Conservation (phyloP, 805 yeast genomes). For the Ascoidea asiatica region DNA sequence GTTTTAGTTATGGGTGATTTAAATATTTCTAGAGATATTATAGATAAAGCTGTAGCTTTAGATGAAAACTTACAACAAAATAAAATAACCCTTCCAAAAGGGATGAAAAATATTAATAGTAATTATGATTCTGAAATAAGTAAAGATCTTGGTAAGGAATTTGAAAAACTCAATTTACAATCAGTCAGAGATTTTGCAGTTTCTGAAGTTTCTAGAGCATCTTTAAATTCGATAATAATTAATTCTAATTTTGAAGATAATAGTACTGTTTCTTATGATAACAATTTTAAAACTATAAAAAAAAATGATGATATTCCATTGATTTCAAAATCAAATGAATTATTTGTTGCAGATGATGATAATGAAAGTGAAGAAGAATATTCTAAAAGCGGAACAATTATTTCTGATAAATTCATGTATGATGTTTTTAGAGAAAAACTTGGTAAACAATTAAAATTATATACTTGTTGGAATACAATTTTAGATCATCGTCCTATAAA, state of each 20-base stretch:
- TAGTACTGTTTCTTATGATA: slow-evolving; percentile 7
- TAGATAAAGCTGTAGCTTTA: slow-evolving; percentile 69
- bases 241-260: slow-evolving; percentile 19
- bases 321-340: neutral
- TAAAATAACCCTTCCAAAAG: slow-evolving; percentile 16
- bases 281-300: too few species aligned
- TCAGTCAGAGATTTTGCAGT: slow-evolving; percentile 22
- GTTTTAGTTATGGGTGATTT: slow-evolving; percentile 84
- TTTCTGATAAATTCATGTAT: slow-evolving; percentile 29
- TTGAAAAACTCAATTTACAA: slow-evolving; percentile 22
- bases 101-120: slow-evolving; percentile 1
- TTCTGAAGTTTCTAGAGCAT: slow-evolving; percentile 16
- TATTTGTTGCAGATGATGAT: slow-evolving; percentile 4
- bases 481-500: slow-evolving; percentile 67
- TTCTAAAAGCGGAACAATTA: slow-evolving; percentile 13
- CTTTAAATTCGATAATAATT: slow-evolving; percentile 31
- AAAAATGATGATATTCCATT: too few species aligned
- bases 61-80: slow-evolving; percentile 28
- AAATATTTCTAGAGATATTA: slow-evolving; percentile 66
- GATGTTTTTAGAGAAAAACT: slow-evolving; percentile 48
- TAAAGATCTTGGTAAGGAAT: slow-evolving; percentile 12
- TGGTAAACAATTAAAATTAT: slow-evolving; percentile 46
- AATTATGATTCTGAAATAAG: slow-evolving; percentile 2
- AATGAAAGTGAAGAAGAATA: slow-evolving; percentile 15
- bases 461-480: slow-evolving; percentile 86